Evolutionary conservation across 2,329 filamentous ascomycete species (phyloP).

Genomic region (Cryphonectria nitschkei): DNA sequence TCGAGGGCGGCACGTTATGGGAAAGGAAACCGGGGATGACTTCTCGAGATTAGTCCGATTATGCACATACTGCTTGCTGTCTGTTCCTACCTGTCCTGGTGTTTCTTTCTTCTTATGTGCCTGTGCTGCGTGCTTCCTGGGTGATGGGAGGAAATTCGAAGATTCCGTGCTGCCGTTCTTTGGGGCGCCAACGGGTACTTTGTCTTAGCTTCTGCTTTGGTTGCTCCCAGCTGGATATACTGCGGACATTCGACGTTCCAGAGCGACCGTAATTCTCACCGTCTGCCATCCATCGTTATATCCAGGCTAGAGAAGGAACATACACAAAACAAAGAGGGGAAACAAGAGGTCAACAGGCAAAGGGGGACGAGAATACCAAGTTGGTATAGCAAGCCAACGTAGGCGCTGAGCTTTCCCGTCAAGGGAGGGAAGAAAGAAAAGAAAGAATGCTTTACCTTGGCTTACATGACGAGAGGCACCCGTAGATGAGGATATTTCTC

Average conservation of each 20-base stretch:
- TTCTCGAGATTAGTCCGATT: constrained; percentile 12
- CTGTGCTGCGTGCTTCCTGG: not conserved
- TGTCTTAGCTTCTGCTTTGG: not conserved
- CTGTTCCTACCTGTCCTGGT: not conserved
- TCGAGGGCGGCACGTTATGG: constrained; percentile 2
- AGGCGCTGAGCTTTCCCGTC: no score
- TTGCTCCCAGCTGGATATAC: not conserved
- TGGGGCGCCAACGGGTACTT: not conserved
- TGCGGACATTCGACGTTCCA: not conserved
- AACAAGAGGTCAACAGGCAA: no score
- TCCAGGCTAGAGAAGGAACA: not conserved
- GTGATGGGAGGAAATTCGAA: not conserved
- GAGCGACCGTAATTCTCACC: no score
- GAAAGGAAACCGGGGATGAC: not conserved
- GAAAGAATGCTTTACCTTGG: no score
- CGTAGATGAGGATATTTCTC: no score
- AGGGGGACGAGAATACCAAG: no score
- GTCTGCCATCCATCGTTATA: not conserved
- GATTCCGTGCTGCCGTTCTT: not conserved
- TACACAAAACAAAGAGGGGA: no score
- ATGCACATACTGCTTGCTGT: constrained; percentile 10
- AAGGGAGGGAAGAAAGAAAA: no score
- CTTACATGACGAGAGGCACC: no score
- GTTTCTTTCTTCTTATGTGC: not conserved
- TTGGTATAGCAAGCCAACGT: no score